Conservation (phyloP, 176 grass and related monocot species). For the Aegilops tauschii region DNA sequence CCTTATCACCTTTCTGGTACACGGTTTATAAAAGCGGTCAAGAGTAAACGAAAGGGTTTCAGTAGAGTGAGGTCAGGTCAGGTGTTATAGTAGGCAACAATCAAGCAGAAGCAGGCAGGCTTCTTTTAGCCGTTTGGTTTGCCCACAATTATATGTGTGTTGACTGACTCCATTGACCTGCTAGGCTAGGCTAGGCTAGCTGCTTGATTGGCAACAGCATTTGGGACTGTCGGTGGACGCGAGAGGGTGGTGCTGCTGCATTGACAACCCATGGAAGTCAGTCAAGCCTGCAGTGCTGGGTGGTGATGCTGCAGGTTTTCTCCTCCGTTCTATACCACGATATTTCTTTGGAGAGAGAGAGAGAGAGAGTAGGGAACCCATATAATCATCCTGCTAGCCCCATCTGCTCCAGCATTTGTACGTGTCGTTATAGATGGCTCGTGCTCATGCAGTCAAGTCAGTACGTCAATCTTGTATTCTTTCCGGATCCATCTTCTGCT, state of each 20-base stretch:
- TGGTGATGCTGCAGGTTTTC: neutral
- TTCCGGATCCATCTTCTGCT: neutral
- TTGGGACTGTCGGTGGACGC: neutral
- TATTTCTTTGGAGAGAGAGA: neutral
- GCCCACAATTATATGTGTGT: neutral
- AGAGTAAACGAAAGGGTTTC: neutral
- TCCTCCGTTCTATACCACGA: neutral
- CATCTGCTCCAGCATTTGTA: neutral
- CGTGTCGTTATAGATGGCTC: neutral
- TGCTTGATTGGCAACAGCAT: neutral
- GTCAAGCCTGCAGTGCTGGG: neutral
- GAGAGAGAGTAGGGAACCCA: neutral
- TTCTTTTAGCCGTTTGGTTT: neutral
- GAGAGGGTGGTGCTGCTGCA: neutral
- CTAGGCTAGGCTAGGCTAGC: neutral
- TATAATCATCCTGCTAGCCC: neutral
- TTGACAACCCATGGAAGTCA: neutral
- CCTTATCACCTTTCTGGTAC: neutral
- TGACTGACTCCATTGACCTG: slow-evolving; percentile 2
- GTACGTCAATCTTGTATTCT: neutral
- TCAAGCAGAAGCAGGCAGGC: neutral
- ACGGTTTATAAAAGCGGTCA: neutral
- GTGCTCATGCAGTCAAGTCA: neutral
- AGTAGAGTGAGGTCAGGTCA: neutral
- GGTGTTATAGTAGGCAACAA: neutral